Evolutionary conservation across 129 eudicot genomes (phyloP).

Genomic region (Glebionis coronaria): DNA sequence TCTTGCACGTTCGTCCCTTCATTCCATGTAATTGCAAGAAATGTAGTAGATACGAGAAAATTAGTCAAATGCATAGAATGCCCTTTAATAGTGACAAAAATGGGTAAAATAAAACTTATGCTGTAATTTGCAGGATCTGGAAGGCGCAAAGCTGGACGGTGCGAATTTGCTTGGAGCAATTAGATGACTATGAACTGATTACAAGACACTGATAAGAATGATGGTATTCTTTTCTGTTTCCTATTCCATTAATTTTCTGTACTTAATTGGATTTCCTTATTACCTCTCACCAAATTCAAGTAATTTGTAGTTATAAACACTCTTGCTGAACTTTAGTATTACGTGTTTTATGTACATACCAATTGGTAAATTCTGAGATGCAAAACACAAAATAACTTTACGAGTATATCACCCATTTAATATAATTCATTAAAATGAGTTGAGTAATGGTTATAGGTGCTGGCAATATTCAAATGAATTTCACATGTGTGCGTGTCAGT

Average conservation of each 20-base stretch:
- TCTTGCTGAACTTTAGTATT: neutral
- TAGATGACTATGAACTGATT: conserved; percentile 39
- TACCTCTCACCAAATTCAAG: neutral
- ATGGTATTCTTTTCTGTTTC: neutral
- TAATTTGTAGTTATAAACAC: conserved; percentile 4
- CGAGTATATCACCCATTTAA: neutral
- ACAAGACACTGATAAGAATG: conserved; percentile 5
- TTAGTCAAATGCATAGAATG: conserved; percentile 14
- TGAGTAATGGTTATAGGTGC: too few relatives aligned
- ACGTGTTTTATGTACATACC: conserved; percentile 3
- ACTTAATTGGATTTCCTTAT: neutral
- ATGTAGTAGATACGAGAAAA: neutral
- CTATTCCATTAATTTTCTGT: neutral
- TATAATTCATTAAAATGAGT: neutral
- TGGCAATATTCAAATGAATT: too few relatives aligned
- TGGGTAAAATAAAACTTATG: neutral
- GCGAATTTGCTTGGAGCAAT: conserved; percentile 76
- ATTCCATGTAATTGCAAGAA: neutral
- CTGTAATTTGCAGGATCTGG: conserved; percentile 46
- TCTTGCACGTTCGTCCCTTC: conserved; percentile 1
- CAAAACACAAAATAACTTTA: neutral
- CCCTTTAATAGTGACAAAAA: neutral
- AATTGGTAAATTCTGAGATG: conserved; percentile 4
- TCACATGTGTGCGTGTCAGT: neutral
- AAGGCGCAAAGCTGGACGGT: conserved; percentile 82